These are phyloP conservation scores for Anastatica hierochuntica DNA, from an alignment of 345 rosid species.

Conservation along the genomic window DNA sequence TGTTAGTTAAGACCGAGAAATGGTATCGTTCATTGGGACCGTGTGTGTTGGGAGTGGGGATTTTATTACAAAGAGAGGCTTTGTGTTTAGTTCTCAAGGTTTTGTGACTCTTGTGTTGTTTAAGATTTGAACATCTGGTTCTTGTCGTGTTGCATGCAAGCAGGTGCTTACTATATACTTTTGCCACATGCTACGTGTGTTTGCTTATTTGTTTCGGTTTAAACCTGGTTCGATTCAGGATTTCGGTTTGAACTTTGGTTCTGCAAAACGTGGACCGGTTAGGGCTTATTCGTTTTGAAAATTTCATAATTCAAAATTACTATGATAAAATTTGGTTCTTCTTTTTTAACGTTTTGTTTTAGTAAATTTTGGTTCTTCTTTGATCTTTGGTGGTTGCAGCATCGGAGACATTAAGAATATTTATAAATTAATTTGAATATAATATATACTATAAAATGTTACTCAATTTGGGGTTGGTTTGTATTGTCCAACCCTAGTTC, in stretches of 20 bases:
- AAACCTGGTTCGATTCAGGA: too few species aligned
- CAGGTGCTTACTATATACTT: conserved; percentile 7
- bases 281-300: too few species aligned
- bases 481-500: background rate
- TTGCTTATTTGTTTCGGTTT: background rate
- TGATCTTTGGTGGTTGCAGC: too few species aligned
- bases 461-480: background rate
- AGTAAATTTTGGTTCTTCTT: too few species aligned
- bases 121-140: conserved; percentile 19
- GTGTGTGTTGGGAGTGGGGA: conserved; percentile 18
- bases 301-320: too few species aligned
- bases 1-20: too few species aligned
- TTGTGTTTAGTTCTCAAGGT: conserved; percentile 17
- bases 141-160: conserved; percentile 7
- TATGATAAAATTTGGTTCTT: too few species aligned
- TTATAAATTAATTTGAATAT: too few species aligned
- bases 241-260: background rate
- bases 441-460: too few species aligned
- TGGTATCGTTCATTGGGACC: conserved; percentile 18
- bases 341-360: too few species aligned
- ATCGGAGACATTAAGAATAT: too few species aligned
- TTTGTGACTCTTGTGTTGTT: conserved; percentile 24
- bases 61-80: conserved; percentile 6
- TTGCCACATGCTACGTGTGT: conserved; percentile 22
- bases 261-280: too few species aligned